Evolutionary conservation across 805 yeast species (phyloP), one percentile per base, ranked within the genome.

Genomic region (Sugiyamaella qingdaonensis): DNA sequence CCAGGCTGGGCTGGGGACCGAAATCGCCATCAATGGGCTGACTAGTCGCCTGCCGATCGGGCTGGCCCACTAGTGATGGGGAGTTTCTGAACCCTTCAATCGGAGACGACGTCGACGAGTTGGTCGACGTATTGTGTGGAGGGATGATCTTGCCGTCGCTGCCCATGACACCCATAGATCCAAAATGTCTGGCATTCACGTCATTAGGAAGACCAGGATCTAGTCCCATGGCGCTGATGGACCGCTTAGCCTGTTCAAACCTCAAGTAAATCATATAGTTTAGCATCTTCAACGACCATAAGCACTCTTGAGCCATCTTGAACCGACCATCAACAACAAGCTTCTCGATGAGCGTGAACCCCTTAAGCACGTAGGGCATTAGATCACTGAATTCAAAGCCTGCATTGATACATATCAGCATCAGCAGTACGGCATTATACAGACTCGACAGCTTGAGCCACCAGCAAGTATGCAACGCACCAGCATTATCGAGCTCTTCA

Each of bases 201-300:
- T 18, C 19, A 8, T 72, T 76, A 11, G 74, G 66, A 13, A 81
- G 70, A 1, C 84, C 85, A 57, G 76, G 82, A 59, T 80, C 81
- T 2, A 73, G 71, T 0, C 85, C 85, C 18, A 77, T 65, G 2
- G 59, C 61, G n/a, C 58, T 52, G 47, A 82, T 64, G 1, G 62
- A 62, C 10, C 64, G 55, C 9, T 72, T 63, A n/a, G 78, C 71
- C 50, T 75, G 75, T 45, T 71, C 64, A 50, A 79, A 66, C 46
- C 80, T 67, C 48, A 78, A 64, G n/a, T 75, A 65, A 45, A 78
- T 66, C 59, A 81, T 73, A 54, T 77, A 79, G 60, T 79, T 80
- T 54, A 80, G 67, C 72, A 76, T 78, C 56, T 79, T 80, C 41
- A 82, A 60, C 1, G 78, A 81, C 87, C 86, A 82, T n/a, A 79